Conservation (phyloP, 768 basidiomycete genomes). For the Neoboletus brunneissimus region DNA sequence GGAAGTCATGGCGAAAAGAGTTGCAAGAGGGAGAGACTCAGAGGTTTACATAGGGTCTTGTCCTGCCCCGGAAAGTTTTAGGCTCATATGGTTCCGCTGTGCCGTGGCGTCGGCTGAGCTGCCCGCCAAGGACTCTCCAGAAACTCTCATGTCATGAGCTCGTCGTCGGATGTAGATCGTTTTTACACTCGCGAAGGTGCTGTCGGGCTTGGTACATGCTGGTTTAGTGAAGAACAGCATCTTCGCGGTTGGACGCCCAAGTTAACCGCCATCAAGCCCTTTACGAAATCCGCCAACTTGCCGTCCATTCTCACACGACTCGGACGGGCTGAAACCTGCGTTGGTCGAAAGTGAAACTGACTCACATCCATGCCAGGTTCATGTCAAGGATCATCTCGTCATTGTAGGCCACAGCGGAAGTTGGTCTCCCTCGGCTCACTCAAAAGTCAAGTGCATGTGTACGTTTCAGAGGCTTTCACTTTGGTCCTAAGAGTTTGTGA, state of each 20-base stretch:
- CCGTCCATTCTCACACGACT: not conserved
- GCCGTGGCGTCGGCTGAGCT: not conserved
- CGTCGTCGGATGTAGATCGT: slow-evolving; percentile 11
- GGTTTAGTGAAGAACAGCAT: too few relatives aligned
- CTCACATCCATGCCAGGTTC: not conserved
- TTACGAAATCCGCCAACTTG: not conserved
- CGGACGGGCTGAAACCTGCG: not conserved
- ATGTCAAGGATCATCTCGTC: not conserved
- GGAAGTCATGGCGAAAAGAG: slow-evolving; percentile 22
- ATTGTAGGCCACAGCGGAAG: too few relatives aligned
- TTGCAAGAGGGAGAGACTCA: not conserved
- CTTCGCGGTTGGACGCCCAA: not conserved
- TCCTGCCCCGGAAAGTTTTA: not conserved
- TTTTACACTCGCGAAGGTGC: not conserved
- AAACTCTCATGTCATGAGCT: slow-evolving; percentile 5
- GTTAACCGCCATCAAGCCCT: not conserved
- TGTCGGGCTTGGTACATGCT: too few relatives aligned
- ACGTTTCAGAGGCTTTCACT: not conserved
- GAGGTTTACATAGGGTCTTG: not conserved
- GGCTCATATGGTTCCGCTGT: not conserved
- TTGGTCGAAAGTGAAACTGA: not conserved
- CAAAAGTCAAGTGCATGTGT: not conserved
- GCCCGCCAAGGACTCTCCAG: not conserved
- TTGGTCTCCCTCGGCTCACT: too few relatives aligned
- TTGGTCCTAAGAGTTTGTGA: not conserved